phyloP scores from a whole-genome alignment of 495 filamentous ascomycete species.

The Bombardia bombarda region DNA sequence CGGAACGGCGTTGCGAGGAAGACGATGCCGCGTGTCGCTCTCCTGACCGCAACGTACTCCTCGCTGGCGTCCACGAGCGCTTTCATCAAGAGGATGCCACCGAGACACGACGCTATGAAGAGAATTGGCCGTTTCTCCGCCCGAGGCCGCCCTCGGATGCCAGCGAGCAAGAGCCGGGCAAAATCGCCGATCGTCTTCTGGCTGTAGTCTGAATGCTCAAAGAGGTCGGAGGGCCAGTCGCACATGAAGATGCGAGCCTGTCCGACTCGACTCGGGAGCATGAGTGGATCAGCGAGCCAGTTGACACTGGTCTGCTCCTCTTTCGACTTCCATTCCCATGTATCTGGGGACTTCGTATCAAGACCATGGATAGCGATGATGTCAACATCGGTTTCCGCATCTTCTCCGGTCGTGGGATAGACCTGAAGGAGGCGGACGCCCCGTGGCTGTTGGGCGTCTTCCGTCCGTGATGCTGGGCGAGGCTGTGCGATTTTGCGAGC shows the following conservation, averaged over 20 bases:
- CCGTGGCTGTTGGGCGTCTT: too few relatives aligned
- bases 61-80: constrained; percentile 19
- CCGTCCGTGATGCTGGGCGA: too few relatives aligned
- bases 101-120: constrained; percentile 31
- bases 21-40: constrained; percentile 18
- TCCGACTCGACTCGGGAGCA: constrained; percentile 14
- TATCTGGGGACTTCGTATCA: constrained; percentile 19
- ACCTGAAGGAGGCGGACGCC: constrained; percentile 10
- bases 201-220: constrained; percentile 11
- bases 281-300: constrained; percentile 14
- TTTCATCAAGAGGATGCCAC: constrained; percentile 24
- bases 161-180: constrained; percentile 13
- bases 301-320: constrained; percentile 7
- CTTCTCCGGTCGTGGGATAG: constrained; percentile 6
- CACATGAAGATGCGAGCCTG: constrained; percentile 22
- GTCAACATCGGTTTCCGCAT: constrained; percentile 16
- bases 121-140: constrained; percentile 18
- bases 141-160: constrained; percentile 7
- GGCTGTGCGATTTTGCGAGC: too few relatives aligned
- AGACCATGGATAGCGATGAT: constrained; percentile 24
- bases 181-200: constrained; percentile 13
- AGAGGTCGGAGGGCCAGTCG: constrained; percentile 20
- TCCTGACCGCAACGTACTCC: constrained; percentile 8
- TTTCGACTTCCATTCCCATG: constrained; percentile 14
- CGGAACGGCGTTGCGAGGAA: constrained; percentile 27